A percentile compares a stretch with the other conserved stretches of the same genome.
Evolutionary conservation across 441 rosid species (phyloP).

Genomic region (Populus tomentosa): DNA sequence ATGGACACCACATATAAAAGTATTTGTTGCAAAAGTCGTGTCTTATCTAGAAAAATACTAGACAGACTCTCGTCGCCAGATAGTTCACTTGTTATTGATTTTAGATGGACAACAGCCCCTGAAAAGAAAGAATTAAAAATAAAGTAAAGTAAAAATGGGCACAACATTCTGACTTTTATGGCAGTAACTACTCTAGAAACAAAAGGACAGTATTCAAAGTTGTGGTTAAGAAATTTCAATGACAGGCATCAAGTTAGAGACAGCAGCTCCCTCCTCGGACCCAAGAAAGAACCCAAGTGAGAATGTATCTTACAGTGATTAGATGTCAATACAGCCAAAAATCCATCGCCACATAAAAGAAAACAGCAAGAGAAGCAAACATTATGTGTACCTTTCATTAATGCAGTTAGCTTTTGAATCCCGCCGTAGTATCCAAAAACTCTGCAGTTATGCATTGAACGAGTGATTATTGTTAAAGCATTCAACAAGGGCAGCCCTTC

Average conservation of each 20-base stretch:
- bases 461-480: constrained; percentile 48
- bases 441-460: constrained; percentile 74
- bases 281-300: constrained; percentile 1
- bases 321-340: constrained; percentile 12
- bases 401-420: constrained; percentile 60
- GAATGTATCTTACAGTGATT: constrained; percentile 5
- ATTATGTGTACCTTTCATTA: constrained; percentile 58
- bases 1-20: constrained; percentile 61
- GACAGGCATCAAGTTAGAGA: neutral
- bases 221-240: neutral
- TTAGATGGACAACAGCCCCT: constrained; percentile 76
- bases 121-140: constrained; percentile 1
- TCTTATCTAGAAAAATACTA: constrained; percentile 39
- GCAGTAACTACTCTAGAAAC: neutral
- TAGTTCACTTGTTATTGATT: constrained; percentile 46
- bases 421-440: constrained; percentile 70
- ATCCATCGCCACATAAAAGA: neutral
- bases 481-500: constrained; percentile 59
- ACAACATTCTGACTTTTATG: no score
- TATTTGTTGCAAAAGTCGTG: constrained; percentile 43
- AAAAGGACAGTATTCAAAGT: neutral
- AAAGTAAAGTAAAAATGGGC: neutral
- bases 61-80: constrained; percentile 52
- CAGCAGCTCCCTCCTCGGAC: neutral
- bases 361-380: neutral